phyloP scores from a whole-genome alignment of 2,329 filamentous ascomycete genomes.

The Ilyonectria robusta region DNA sequence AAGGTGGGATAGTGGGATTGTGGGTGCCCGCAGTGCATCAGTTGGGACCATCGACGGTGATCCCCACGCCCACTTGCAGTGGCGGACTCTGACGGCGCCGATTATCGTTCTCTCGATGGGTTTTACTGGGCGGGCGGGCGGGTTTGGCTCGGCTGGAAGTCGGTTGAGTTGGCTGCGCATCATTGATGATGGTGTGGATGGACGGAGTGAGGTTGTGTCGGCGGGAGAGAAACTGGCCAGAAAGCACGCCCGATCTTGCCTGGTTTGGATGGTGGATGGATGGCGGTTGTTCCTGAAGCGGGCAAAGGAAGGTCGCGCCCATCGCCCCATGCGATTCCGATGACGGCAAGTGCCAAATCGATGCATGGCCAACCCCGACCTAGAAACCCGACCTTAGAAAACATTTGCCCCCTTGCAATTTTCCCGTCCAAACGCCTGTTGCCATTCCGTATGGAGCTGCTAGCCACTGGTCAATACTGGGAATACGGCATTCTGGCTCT shows the following conservation, averaged over 20 bases:
- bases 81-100: background rate
- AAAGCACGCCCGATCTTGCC: constrained; percentile 33
- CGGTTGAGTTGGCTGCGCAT: background rate
- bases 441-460: background rate
- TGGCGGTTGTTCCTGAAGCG: constrained; percentile 17
- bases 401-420: background rate
- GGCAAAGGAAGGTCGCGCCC: constrained; percentile 24
- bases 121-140: background rate
- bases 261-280: constrained; percentile 27
- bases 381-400: background rate
- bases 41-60: constrained; percentile 9
- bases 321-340: constrained; percentile 34
- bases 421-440: constrained; percentile 1
- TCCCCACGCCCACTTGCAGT: background rate
- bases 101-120: background rate
- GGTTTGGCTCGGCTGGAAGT: background rate
- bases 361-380: constrained; percentile 24
- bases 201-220: background rate
- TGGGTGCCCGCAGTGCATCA: constrained; percentile 8
- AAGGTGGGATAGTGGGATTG: constrained; percentile 14
- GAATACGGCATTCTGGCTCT: background rate
- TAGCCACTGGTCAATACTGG: background rate
- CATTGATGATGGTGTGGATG: background rate
- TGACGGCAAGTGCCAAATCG: constrained; percentile 38
- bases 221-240: background rate